Percentiles rank a stretch among this genome's conserved stretches.
phyloP scores from a whole-genome alignment of 495 filamentous ascomycete species.

The Podospora appendiculata region DNA sequence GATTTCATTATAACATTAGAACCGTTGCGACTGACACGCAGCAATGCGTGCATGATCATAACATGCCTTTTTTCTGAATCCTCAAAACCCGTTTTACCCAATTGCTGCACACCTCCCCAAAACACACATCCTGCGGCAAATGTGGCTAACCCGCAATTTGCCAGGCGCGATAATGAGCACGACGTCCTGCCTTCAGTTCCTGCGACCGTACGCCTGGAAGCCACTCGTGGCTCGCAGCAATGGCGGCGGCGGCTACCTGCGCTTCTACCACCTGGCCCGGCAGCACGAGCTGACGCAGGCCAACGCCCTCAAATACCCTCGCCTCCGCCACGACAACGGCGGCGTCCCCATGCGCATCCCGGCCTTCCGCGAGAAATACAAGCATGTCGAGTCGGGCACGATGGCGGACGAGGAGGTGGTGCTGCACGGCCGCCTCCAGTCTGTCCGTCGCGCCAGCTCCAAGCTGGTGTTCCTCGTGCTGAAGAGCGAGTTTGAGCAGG shows the following conservation, averaged over 20 bases:
- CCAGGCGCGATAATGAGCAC: slow-evolving; percentile 27
- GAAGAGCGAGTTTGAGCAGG: slow-evolving; percentile 54
- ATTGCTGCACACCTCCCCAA: background rate
- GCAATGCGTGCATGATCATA: slow-evolving; percentile 52
- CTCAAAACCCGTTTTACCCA: background rate
- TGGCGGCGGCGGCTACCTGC: slow-evolving; percentile 21
- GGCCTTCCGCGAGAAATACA: slow-evolving; percentile 30
- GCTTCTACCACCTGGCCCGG: slow-evolving; percentile 34
- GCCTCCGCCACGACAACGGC: slow-evolving; percentile 21
- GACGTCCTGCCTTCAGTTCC: slow-evolving; percentile 35
- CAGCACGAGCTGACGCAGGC: slow-evolving; percentile 21
- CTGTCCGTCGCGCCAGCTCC: slow-evolving; percentile 38
- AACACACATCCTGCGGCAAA: too few relatives aligned
- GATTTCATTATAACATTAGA: slow-evolving; percentile 48
- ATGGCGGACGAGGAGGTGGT: slow-evolving; percentile 33
- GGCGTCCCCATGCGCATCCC: slow-evolving; percentile 26
- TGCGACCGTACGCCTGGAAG: slow-evolving; percentile 44
- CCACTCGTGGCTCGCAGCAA: slow-evolving; percentile 3
- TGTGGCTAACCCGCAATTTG: too few relatives aligned
- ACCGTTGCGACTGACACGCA: slow-evolving; percentile 93
- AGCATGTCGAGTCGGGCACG: slow-evolving; percentile 11
- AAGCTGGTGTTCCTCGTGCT: slow-evolving; percentile 83
- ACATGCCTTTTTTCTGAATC: slow-evolving; percentile 43
- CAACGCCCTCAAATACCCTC: slow-evolving; percentile 33
- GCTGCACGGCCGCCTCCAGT: slow-evolving; percentile 39